phyloP scores from a whole-genome alignment of 352 stramenopile species.

The Blastocystis sp. region DNA sequence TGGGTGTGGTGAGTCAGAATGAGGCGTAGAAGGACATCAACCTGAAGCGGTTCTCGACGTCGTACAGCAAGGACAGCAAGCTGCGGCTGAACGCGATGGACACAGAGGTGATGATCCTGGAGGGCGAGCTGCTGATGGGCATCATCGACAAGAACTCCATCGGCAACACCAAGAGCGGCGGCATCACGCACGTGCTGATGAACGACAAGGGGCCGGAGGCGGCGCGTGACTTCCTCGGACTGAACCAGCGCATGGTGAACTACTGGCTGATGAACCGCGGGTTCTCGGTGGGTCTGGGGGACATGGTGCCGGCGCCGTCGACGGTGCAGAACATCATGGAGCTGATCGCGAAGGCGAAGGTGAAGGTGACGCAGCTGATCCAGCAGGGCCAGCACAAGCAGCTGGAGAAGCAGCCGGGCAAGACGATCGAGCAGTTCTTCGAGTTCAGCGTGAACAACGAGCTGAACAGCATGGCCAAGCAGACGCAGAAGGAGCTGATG shows the following conservation, averaged over 20 bases:
- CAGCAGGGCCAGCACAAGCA: conserved; percentile 92
- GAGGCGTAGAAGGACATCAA: conserved; percentile 82
- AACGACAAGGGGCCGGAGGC: conserved; percentile 79
- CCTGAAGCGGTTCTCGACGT: conserved; percentile 88
- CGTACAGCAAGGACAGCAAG: conserved; percentile 85
- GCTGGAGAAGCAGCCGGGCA: conserved; percentile 92
- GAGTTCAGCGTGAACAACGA: conserved; percentile 93
- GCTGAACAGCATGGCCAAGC: conserved; percentile 87
- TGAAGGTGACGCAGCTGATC: conserved; percentile 86
- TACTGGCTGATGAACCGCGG: conserved; percentile 94
- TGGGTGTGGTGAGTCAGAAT: not conserved
- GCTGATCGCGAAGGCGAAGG: conserved; percentile 96
- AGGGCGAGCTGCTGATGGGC: conserved; percentile 90
- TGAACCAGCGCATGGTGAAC: conserved; percentile 95
- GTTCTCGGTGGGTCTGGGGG: conserved; percentile 96
- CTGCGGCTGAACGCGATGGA: conserved; percentile 88
- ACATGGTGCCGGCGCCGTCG: conserved; percentile 94
- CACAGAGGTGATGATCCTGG: conserved; percentile 91
- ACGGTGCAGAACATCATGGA: conserved; percentile 96
- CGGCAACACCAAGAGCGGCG: conserved; percentile 87
- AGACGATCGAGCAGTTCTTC: conserved; percentile 98
- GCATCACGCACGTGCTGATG: conserved; percentile 92
- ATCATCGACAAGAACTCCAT: conserved; percentile 99
- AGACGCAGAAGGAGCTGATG: conserved; percentile 92
- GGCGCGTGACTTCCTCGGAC: conserved; percentile 80